Evolutionary conservation across 495 filamentous ascomycete genomes (phyloP), one percentile per base, ranked within the genome.

Genomic region (Aspergillus incahuasiensis): DNA sequence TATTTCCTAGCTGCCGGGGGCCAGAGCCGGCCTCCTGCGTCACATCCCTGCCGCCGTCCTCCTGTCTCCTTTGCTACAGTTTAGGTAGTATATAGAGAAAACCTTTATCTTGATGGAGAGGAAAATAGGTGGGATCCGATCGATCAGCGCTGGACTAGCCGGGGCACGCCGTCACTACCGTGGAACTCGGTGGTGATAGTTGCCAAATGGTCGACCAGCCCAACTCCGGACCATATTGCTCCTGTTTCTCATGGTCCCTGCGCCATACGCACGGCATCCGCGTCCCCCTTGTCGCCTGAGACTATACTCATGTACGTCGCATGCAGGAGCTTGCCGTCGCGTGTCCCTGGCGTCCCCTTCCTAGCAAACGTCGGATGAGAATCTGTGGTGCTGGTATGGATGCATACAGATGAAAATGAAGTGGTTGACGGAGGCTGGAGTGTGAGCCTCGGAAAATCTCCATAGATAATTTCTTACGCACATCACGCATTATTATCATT

Each of bases 121-220:
- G 43, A 41, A 50, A 34, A 50, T 55, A 55, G 45, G 53, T 48
- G 39, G 53, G 46, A 55, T 55, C 53, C 34, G 53, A 55, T 55
- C 53, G 53, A 55, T 48, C 45, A 40, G 48, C 48, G 48, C 32
- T 49, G 18, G 41, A 48, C 52, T 19, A n/a, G 34, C n/a, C 53
- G 53, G 53, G 53, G 38, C 53, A 55, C 35, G 48, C 44, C 53
- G 53, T 39, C 18, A 11, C 3, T 40, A 20, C 34, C 48, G 35
- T 38, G 50, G 41, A 54, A 47, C 52, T n/a, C 47, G 21, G 20
- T 54, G 28, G 24, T 28, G 35, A 49, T 12, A 35, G 13, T 35
- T 12, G 32, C 13, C 32, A 35, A 38, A 49, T 48, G 19, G 15
- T 47, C 22, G 16, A 9, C 24, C 38, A 35, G n/a, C n/a, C 13